Evolutionary conservation across 2,329 filamentous ascomycete genomes (phyloP).

Genomic region (Diaporthe longicolla): DNA sequence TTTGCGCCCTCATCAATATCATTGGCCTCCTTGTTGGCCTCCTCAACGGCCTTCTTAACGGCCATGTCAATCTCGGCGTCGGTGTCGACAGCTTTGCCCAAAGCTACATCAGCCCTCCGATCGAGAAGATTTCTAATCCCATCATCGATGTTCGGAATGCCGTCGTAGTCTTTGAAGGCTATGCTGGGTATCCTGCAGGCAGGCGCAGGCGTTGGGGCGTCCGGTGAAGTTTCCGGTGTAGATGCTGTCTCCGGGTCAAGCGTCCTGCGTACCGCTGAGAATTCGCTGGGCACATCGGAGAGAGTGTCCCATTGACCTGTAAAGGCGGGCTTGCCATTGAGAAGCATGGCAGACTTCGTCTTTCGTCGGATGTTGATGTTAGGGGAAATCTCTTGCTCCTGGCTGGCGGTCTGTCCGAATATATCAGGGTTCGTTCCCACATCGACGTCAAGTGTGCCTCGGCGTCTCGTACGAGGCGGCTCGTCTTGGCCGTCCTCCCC

Average conservation of each 20-base stretch:
- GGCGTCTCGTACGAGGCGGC: conserved; percentile 42
- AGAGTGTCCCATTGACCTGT: neutral
- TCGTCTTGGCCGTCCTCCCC: neutral
- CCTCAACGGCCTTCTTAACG: too few species aligned
- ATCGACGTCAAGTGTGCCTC: conserved; percentile 50
- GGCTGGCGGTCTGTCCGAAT: conserved; percentile 46
- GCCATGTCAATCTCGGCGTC: neutral
- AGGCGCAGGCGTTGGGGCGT: neutral
- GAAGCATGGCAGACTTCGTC: neutral
- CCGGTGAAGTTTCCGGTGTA: too few species aligned
- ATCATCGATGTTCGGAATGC: conserved; percentile 4
- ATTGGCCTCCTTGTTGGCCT: too few species aligned
- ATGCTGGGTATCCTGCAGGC: too few species aligned
- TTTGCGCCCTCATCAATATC: too few species aligned
- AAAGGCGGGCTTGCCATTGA: neutral
- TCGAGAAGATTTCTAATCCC: conserved; percentile 26
- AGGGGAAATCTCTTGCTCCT: neutral
- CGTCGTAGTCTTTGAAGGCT: neutral
- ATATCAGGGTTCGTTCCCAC: conserved; percentile 53
- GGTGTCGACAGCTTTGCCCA: neutral
- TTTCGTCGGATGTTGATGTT: neutral
- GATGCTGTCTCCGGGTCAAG: neutral
- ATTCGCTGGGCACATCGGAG: neutral
- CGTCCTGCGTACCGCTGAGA: neutral
- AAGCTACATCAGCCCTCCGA: neutral